phyloP scores from a whole-genome alignment of 169 alveolate species.

The Plasmodium berghei region DNA sequence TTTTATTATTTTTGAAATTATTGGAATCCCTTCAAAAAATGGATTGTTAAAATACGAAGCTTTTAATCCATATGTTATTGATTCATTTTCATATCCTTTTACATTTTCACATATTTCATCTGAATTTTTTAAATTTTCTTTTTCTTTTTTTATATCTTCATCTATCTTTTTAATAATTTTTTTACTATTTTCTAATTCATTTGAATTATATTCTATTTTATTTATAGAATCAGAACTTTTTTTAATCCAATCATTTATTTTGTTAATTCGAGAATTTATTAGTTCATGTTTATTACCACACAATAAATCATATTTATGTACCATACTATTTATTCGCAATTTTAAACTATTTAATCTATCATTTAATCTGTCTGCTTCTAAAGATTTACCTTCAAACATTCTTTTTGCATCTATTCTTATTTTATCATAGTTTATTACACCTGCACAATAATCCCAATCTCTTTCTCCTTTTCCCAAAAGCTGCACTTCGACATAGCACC shows the following conservation, averaged over 20 bases:
- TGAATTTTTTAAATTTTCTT: slow-evolving; percentile 60
- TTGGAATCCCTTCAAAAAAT: slow-evolving; percentile 84
- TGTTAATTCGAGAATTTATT: slow-evolving; percentile 22
- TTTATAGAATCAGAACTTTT: slow-evolving; percentile 81
- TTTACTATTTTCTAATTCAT: slow-evolving; percentile 63
- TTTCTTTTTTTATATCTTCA: slow-evolving; percentile 81
- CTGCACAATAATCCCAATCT: slow-evolving; percentile 90
- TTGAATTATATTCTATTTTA: slow-evolving; percentile 79
- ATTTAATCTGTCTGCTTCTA: slow-evolving; percentile 55
- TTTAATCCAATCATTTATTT: slow-evolving; percentile 78
- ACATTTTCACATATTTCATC: slow-evolving; percentile 83
- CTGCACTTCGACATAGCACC: slow-evolving; percentile 94
- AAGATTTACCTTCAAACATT: slow-evolving; percentile 76
- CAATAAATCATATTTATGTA: slow-evolving; percentile 27
- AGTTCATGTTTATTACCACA: slow-evolving; percentile 59
- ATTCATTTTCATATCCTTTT: slow-evolving; percentile 84
- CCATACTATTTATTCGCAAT: slow-evolving; percentile 22
- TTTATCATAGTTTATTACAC: slow-evolving; percentile 85
- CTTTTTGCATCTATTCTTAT: slow-evolving; percentile 76
- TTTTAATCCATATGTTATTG: slow-evolving; percentile 85
- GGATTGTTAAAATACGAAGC: slow-evolving; percentile 83
- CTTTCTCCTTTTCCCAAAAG: slow-evolving; percentile 87
- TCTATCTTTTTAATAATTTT: slow-evolving; percentile 82
- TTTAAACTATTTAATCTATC: slow-evolving; percentile 34
- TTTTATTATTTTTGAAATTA: slow-evolving; percentile 84